Evolutionary conservation across 805 yeast species (phyloP), one percentile per base, ranked within the genome.

Genomic region (Zygotorulaspora sp.): DNA sequence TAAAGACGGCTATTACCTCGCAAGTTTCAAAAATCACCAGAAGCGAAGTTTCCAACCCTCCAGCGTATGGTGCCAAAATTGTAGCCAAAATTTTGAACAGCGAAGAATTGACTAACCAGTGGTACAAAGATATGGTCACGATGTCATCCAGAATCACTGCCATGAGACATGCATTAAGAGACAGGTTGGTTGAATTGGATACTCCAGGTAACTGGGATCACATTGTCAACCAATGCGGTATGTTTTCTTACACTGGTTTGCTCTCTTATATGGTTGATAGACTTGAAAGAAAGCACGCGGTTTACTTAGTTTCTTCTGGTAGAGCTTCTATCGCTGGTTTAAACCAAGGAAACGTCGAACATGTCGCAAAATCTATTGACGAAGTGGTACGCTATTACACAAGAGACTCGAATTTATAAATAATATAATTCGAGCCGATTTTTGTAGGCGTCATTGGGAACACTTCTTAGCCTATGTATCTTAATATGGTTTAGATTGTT

Each of bases 201-300:
- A 87, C 97, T 16, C 95, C 96, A 20, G 96, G 96, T 32, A 75
- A 71, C 53, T 90, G 97, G 97, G 83, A 78, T 50, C 97, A 90
- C 66, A 85, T 90, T 55, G 81, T 79, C 32, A 70, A 72, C 47
- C 98, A 92, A 70, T 83, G 85, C 45, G 98, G 98, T 53, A 90
- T 90, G 97, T 90, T 90, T 62, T 87, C 96, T 23, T 90, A 80
- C 68, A 90, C 97, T 20, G 98, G 96, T 1, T 73, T 90, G 52
- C 65, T 74, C 5, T 68, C 82, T 19, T 81, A 75, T 21, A 90
- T 86, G 77, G 95, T 83, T 38, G 74, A 72, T 35, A 73, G 83
- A 49, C 71, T 89, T 45, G 95, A 86, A 54, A 59, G 72, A 41
- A 75, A 80, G 50, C 95, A 81, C 62, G 95, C 80, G 21, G 79